Evolutionary conservation across 148 eudicot species (phyloP), one percentile per base, ranked within the genome.

Genomic region (Spergularia marina): DNA sequence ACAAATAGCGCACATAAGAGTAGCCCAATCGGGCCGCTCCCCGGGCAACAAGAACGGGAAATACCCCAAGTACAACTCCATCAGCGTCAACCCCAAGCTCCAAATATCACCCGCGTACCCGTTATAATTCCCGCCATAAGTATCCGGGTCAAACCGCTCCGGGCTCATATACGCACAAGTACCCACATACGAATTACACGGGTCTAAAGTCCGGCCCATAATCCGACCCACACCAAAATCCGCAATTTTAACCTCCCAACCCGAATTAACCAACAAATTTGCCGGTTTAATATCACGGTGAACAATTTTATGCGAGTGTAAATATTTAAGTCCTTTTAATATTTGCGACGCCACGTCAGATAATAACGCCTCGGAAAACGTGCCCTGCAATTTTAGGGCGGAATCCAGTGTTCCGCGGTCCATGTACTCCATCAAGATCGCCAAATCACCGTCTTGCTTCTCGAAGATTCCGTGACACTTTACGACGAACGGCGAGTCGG

Each of bases 161-260:
- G 98, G 98, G 12, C 98, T 94, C 98, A 94, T 90, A 74, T 94
- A 94, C 1, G 98, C 98, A 60, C 95, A 94, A 12, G 98, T 94
- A 10, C 98, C 98, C 4, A 94, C 97, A 71, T 94, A 94, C 0
- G 98, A 94, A 34, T 91, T 87, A 79, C 98, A 94, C 14, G 98
- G 86, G 65, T 94, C 98, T 0, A 94, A 82, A 2, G 95, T 84
- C 20, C 98, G 84, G 25, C 85, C 82, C 91, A 94, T 87, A 58
- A 94, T 87, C 77, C 92, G 83, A 12, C 98, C 90, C 36, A 94
- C 98, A 0, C 98, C 98, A 36, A 94, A 94, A 77, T 94, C 98
- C 0, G 95, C 87, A 10, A 94, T 94, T 53, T 90, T 94, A 8
- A 94, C 93, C 2, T 89, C 91, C 83, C 82, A 82, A 12, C 79